Base-by-base conservation (phyloP, 208 protist genomes). In the Wallacemonas sp. region DNA sequence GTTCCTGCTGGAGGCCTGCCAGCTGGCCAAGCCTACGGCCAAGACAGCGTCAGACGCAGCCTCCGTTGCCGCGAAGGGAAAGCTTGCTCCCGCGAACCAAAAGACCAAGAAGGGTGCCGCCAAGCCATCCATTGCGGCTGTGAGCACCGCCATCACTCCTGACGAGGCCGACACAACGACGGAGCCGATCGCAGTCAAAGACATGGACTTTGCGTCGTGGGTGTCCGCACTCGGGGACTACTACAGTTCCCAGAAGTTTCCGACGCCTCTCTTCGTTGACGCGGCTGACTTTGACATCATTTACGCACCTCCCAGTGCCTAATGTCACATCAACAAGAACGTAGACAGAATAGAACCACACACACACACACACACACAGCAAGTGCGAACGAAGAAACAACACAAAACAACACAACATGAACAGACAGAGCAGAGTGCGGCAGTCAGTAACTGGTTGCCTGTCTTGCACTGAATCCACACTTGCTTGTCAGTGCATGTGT, bases 211-310 rank as follows among this genome's bases (percentile, higher is more conserved):
- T 46, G 68, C 68, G 32, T 48, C 56, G 36, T 82, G 78, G 79
- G 16, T 89, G n/a, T 0, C 26, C 33, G 34, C 75, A 21, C 49
- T 91, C 3, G 44, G 33, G 19, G 26, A n/a, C 1, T 85, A 77
- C 57, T 89, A 85, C 55, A 39, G 46, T 9, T 14, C 30, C 21
- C 55, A 71, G 24, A 75, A 80, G 17, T 34, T 87, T 4, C 76
- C 82, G 6, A 33, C 57, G 2, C 81, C 77, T 43, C 73, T 80
- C 30, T 49, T 39, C 24, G 70, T 94, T 11, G 85, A 91, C 21
- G 66, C 57, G 12, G 67, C 29, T 2, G 72, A 72, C 44, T 94
- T 91, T 65, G 74, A 88, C 47, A 36, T 74, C 9, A 61, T 82
- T 27, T 83, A 88, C 49, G 55, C 76, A 6, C 76, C 81, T 2